Evolutionary conservation across 2,329 filamentous ascomycete genomes (phyloP).

Genomic region (Epichloe typhina): DNA sequence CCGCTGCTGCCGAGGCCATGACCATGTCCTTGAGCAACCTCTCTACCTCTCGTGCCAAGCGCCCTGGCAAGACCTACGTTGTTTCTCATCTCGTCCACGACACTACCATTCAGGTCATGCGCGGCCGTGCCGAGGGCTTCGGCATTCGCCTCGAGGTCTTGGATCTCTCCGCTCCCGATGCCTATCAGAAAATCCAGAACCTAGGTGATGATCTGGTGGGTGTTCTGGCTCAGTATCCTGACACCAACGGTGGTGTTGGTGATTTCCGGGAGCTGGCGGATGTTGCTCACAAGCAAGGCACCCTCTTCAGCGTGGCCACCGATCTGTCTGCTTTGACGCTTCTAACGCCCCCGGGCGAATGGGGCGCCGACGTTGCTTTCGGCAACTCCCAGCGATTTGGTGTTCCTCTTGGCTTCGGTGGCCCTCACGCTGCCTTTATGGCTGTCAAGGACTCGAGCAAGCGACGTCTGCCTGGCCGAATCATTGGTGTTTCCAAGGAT

Average conservation of each 20-base stretch:
- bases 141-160: conserved; percentile 65
- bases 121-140: conserved; percentile 81
- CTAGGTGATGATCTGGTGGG: conserved; percentile 74
- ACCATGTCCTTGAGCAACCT: conserved; percentile 75
- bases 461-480: conserved; percentile 81
- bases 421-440: conserved; percentile 95
- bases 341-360: conserved; percentile 81
- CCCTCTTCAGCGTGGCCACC: conserved; percentile 75
- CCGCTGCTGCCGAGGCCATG: conserved; percentile 91
- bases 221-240: conserved; percentile 88
- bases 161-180: conserved; percentile 54
- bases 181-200: conserved; percentile 51
- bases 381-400: conserved; percentile 86
- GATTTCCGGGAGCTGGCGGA: conserved; percentile 66
- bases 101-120: conserved; percentile 73
- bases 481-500: conserved; percentile 88
- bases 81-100: conserved; percentile 74
- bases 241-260: conserved; percentile 69
- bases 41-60: conserved; percentile 57
- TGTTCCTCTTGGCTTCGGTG: conserved; percentile 82
- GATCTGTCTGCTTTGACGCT: conserved; percentile 80
- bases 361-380: conserved; percentile 89
- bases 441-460: conserved; percentile 84
- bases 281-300: conserved; percentile 62
- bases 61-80: conserved; percentile 65